These are phyloP conservation scores for Cordyceps militaris DNA, from an alignment of 2,329 filamentous ascomycete genomes.

Conservation along the genomic window DNA sequence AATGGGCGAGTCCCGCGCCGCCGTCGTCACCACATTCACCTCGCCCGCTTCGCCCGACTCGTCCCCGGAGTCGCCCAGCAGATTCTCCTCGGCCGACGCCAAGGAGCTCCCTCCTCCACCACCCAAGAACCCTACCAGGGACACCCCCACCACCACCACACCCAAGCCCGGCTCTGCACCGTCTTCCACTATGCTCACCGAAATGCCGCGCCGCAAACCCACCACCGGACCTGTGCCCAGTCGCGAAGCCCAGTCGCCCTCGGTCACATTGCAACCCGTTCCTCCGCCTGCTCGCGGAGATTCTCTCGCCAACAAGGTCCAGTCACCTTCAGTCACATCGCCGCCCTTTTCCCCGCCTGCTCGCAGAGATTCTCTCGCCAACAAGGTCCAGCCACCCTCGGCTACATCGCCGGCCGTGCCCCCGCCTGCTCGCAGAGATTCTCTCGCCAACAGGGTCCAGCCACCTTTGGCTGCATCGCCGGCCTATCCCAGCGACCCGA, in stretches of 20 bases:
- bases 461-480: neutral
- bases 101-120: conserved; percentile 15
- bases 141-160: neutral
- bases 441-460: neutral
- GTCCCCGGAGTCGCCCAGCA: conserved; percentile 31
- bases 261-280: too few relatives aligned
- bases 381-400: neutral
- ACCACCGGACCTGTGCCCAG: neutral
- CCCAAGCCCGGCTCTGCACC: neutral
- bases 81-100: conserved; percentile 11
- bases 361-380: too few relatives aligned
- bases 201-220: conserved; percentile 10
- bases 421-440: neutral
- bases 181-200: neutral
- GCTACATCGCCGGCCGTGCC: neutral
- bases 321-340: too few relatives aligned
- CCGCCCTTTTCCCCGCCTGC: too few relatives aligned
- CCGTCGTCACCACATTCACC: conserved; percentile 28
- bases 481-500: neutral
- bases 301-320: too few relatives aligned
- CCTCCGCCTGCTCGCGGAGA: too few relatives aligned
- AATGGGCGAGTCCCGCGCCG: conserved; percentile 34
- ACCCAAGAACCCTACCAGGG: neutral
- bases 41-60: conserved; percentile 40
- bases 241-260: too few relatives aligned